phyloP scores from a whole-genome alignment of 352 stramenopile species.

The Phytophthora europaea region DNA sequence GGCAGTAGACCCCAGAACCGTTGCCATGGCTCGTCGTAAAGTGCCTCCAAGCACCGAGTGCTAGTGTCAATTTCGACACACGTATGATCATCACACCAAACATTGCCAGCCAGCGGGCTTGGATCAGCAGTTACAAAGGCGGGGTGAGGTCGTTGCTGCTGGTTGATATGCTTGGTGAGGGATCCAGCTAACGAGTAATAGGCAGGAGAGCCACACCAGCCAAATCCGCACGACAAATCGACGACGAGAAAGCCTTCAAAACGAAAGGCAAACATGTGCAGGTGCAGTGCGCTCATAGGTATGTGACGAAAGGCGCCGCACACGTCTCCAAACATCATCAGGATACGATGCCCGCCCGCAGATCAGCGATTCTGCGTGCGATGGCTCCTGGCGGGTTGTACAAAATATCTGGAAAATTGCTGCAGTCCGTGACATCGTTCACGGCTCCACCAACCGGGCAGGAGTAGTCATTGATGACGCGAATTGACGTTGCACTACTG shows the following conservation, averaged over 20 bases:
- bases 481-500: not conserved
- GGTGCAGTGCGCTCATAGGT: not conserved
- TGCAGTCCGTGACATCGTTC: conserved; percentile 14
- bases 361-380: too few species aligned
- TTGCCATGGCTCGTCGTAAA: conserved; percentile 5
- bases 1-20: not conserved
- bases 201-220: not conserved
- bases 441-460: not conserved
- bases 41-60: conserved; percentile 2
- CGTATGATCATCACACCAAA: conserved; percentile 5
- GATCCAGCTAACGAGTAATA: not conserved
- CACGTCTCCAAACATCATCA: not conserved
- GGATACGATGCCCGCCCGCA: too few species aligned
- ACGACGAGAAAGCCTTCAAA: not conserved
- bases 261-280: not conserved
- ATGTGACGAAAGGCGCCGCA: not conserved
- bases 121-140: not conserved
- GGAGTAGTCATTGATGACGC: conserved; percentile 8
- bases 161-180: not conserved
- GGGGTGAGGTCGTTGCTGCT: not conserved
- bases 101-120: not conserved
- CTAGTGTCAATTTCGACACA: conserved; percentile 5
- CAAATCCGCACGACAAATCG: not conserved
- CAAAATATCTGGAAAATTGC: not conserved
- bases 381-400: too few species aligned